Evolutionary conservation across 2,329 filamentous ascomycete genomes (phyloP).

Genomic region (Scytalidium sp.): DNA sequence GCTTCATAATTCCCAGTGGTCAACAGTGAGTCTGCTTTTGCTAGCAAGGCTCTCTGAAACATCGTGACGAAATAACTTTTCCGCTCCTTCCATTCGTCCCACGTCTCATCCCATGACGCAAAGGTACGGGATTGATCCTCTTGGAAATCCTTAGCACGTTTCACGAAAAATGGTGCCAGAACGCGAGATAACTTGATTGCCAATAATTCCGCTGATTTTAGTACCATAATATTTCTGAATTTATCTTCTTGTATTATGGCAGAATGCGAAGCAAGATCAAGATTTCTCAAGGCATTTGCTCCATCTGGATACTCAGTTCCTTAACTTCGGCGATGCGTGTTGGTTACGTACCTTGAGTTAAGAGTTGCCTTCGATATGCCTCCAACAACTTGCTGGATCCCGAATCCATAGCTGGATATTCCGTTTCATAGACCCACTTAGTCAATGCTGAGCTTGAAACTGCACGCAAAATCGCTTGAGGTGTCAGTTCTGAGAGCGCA

Average conservation of each 20-base stretch:
- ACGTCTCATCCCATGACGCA: conserved; percentile 7
- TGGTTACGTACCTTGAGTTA: conserved; percentile 5
- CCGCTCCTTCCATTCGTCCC: conserved; percentile 4
- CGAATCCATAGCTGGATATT: conserved; percentile 7
- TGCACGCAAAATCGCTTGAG: background rate
- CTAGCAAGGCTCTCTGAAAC: conserved; percentile 7
- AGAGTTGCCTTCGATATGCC: conserved; percentile 1
- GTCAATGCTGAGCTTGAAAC: conserved; percentile 4
- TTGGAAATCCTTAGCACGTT: background rate
- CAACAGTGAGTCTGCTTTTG: conserved; percentile 12
- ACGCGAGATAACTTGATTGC: conserved; percentile 5
- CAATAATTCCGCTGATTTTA: conserved; percentile 1
- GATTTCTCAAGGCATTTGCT: conserved; percentile 6
- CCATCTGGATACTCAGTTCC: conserved; percentile 2
- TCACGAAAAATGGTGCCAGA: conserved; percentile 11
- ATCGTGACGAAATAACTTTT: conserved; percentile 3
- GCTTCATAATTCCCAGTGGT: conserved; percentile 14
- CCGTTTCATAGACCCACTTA: conserved; percentile 10
- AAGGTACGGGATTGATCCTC: conserved; percentile 5
- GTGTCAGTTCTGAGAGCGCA: background rate
- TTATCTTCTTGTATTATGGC: conserved; percentile 1
- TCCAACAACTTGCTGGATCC: background rate
- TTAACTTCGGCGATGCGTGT: background rate
- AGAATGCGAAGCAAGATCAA: conserved; percentile 7
- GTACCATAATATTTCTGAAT: conserved; percentile 1